Percentiles rank a stretch among this genome's conserved stretches.
Conservation (phyloP, 2,329 filamentous ascomycete species). For the Nemania sp. region DNA sequence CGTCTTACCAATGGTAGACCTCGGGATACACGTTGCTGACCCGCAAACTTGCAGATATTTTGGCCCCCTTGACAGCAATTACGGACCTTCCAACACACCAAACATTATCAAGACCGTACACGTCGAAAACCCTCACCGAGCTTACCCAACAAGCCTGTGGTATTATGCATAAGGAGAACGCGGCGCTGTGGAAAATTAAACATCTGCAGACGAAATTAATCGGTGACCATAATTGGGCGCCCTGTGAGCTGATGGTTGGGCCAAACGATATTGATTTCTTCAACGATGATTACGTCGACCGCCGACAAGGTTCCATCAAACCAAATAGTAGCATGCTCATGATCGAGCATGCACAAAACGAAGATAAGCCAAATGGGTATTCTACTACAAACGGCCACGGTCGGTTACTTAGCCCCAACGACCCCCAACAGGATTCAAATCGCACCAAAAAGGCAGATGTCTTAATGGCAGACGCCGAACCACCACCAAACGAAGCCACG, state of each 20-base stretch:
- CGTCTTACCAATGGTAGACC: constrained; percentile 47
- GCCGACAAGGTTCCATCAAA: constrained; percentile 41
- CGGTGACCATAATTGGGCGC: constrained; percentile 78
- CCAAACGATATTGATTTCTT: constrained; percentile 68
- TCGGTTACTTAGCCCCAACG: constrained; percentile 27
- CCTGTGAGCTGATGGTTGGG: constrained; percentile 69
- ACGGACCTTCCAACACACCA: constrained; percentile 81
- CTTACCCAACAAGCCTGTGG: constrained; percentile 76
- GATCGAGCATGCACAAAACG: constrained; percentile 41
- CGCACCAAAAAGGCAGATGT: constrained; percentile 38
- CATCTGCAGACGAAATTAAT: constrained; percentile 78
- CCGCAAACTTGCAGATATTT: constrained; percentile 65
- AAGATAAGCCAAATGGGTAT: constrained; percentile 40
- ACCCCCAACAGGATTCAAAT: constrained; percentile 30
- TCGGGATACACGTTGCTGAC: constrained; percentile 14
- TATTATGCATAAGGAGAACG: constrained; percentile 80
- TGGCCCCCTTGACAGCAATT: constrained; percentile 79
- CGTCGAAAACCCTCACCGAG: constrained; percentile 77
- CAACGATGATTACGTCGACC: constrained; percentile 58
- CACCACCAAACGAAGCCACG: constrained; percentile 38
- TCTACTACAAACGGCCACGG: constrained; percentile 42
- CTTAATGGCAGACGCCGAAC: constrained; percentile 50
- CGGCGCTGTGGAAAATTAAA: constrained; percentile 78
- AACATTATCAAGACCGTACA: constrained; percentile 79
- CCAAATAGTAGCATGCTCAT: constrained; percentile 41